These are phyloP conservation scores for Polytolypa hystricis DNA, from an alignment of 2,329 filamentous ascomycete genomes.

Conservation along the genomic window DNA sequence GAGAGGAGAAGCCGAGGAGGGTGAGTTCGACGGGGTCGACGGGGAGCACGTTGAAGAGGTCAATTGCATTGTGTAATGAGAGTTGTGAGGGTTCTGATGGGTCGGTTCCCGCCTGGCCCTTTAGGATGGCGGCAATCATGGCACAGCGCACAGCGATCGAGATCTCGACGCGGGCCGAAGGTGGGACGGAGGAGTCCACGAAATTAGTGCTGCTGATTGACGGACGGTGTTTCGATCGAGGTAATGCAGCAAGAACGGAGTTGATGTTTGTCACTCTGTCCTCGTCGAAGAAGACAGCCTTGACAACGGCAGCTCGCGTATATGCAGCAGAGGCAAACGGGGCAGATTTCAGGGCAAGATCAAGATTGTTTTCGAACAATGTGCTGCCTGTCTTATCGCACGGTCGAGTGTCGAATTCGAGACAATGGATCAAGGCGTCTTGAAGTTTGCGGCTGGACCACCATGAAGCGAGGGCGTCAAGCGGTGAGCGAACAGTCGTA, in stretches of 20 bases:
- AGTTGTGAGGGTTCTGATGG: slow-evolving; percentile 24
- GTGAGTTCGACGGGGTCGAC: slow-evolving; percentile 34
- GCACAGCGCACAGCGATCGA: slow-evolving; percentile 47
- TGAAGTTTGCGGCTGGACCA: slow-evolving; percentile 68
- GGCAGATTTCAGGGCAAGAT: slow-evolving; percentile 59
- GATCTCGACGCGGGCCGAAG: slow-evolving; percentile 41
- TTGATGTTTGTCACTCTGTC: slow-evolving; percentile 42
- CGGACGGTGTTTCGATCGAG: slow-evolving; percentile 19
- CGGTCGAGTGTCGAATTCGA: slow-evolving; percentile 42
- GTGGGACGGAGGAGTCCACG: slow-evolving; percentile 43
- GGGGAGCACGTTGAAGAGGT: slow-evolving; percentile 32
- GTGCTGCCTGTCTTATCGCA: slow-evolving; percentile 25
- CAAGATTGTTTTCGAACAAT: slow-evolving; percentile 44
- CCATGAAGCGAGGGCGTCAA: slow-evolving; percentile 88
- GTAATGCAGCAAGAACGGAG: slow-evolving; percentile 43
- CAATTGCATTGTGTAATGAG: slow-evolving; percentile 29
- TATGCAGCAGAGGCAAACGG: slow-evolving; percentile 66
- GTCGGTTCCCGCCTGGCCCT: slow-evolving; percentile 24
- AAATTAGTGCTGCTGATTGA: slow-evolving; percentile 30
- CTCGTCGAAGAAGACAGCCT: slow-evolving; percentile 46
- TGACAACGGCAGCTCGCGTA: slow-evolving; percentile 46
- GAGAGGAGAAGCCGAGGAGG: slow-evolving; percentile 30
- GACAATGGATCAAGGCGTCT: slow-evolving; percentile 52
- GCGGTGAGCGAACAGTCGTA: slow-evolving; percentile 68
- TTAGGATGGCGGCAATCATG: slow-evolving; percentile 45